Evolutionary conservation across 768 basidiomycete species (phyloP).

Genomic region (Leucocoprinus leucothites): DNA sequence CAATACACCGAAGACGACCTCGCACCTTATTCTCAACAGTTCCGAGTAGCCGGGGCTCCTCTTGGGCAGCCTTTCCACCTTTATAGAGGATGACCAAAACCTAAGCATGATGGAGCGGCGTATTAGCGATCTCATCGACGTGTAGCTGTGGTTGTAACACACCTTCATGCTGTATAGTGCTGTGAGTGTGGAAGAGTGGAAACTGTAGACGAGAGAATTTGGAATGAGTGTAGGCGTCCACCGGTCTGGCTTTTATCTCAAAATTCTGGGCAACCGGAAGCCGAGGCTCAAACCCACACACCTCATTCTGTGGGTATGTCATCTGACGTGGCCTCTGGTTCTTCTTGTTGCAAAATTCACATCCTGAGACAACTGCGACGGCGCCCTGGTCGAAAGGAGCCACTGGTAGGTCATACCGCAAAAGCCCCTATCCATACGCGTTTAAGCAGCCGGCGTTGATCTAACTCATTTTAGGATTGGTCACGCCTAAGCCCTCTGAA

Average conservation of each 20-base stretch:
- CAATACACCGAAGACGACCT: neutral
- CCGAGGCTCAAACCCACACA: neutral
- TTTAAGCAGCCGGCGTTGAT: neutral
- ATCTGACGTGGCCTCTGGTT: constrained; percentile 2
- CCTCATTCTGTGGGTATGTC: constrained; percentile 16
- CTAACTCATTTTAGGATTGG: neutral
- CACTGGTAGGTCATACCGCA: neutral
- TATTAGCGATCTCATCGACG: neutral
- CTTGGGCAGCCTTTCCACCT: constrained; percentile 59
- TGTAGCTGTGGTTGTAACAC: neutral
- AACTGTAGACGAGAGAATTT: constrained; percentile 11
- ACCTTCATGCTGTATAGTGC: constrained; percentile 40
- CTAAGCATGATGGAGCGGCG: constrained; percentile 27
- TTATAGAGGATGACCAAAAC: constrained; percentile 74
- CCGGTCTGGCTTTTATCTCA: constrained; percentile 6
- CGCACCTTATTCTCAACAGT: constrained; percentile 76
- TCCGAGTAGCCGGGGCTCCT: constrained; percentile 76
- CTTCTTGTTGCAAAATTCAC: constrained; percentile 11
- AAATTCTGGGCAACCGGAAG: constrained; percentile 7
- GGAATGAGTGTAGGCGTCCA: neutral
- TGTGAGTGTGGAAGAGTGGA: constrained; percentile 9
- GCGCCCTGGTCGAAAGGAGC: neutral
- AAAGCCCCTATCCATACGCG: neutral
- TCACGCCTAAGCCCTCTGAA: neutral
- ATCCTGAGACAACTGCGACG: constrained; percentile 2